Evolutionary conservation across 169 alveolate species (phyloP), one percentile per base, ranked within the genome.

Genomic region (Blepharisma undulans): DNA sequence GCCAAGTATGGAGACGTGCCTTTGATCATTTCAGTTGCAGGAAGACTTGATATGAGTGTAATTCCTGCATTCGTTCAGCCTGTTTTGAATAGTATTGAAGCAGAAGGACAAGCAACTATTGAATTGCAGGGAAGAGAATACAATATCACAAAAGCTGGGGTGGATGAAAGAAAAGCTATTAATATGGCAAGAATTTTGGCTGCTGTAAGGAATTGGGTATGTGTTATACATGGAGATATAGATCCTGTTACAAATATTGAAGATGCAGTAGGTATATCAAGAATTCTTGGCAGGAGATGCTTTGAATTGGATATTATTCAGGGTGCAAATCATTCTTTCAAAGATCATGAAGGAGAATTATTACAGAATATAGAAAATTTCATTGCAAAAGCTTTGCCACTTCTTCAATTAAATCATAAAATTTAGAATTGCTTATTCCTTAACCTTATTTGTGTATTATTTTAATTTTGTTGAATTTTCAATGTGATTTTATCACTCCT

Each of bases 1-100:
- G 89, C 90, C 80, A 86, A 74, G 21, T 90, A 79, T 90, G 94
- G 90, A 60, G 96, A 94, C 77, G 93, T 94, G 25, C 94, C 93
- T 30, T 61, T 92, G 16, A 76, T 92, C 18, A 79, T 94, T 21
- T 79, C 93, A 61, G 78, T 94, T 4, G 92, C 96, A 25, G 95
- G 93, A 16, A 79, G 96, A 34, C 89, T 78, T 76, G 95, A 94
- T 66, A 89, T 94, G 88, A 33, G 25, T 5, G 21, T 82, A 0
- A 21, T 82, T 8, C 89, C 89, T 32, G 34, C 34, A 0, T 60
- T 82, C n/a, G 33, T 82, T 12, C 27, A 82, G 76, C 89, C 89
- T 22, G 29, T 36, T 16, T 3, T 82, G 29, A 19, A 4, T 4
- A 3, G 19, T 32, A 60, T 82, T 3, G 89, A 82, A n/a, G 30